A percentile compares a stretch with the other conserved stretches of the same genome.
Conservation (phyloP, 495 filamentous ascomycete species). For the Mycothermus thermophilus region DNA sequence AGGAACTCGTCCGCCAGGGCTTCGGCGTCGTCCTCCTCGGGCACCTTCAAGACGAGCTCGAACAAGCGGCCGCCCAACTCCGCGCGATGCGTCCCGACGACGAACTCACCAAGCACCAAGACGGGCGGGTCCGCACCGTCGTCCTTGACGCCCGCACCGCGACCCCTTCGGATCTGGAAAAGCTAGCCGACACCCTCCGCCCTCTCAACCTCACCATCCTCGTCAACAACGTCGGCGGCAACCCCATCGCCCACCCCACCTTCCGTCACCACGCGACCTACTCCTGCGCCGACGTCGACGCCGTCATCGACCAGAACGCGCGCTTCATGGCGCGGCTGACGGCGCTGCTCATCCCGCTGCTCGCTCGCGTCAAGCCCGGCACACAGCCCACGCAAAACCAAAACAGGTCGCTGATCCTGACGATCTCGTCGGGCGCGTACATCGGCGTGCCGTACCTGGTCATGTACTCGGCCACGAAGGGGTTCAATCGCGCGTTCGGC, state of each 20-base stretch:
- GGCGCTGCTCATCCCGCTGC: conserved; percentile 14
- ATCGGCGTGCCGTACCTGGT: conserved; percentile 18
- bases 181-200: neutral
- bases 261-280: conserved; percentile 12
- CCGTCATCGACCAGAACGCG: conserved; percentile 19
- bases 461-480: conserved; percentile 19
- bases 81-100: conserved; percentile 7
- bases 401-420: conserved; percentile 12
- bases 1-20: conserved; percentile 32
- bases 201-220: conserved; percentile 16
- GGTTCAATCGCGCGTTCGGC: conserved; percentile 15
- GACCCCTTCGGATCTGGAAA: no score
- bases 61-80: conserved; percentile 4
- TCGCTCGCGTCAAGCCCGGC: neutral
- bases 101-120: no score
- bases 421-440: conserved; percentile 15
- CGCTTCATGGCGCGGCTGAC: conserved; percentile 27
- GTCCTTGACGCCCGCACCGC: no score
- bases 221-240: conserved; percentile 21
- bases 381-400: conserved; percentile 3
- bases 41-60: conserved; percentile 17
- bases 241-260: conserved; percentile 10
- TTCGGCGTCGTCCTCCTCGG: conserved; percentile 45
- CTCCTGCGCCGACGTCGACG: conserved; percentile 15
- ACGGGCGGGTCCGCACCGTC: no score